phyloP scores from a whole-genome alignment of 371 early-diverging fungal species.

The Circinella umbellata region DNA sequence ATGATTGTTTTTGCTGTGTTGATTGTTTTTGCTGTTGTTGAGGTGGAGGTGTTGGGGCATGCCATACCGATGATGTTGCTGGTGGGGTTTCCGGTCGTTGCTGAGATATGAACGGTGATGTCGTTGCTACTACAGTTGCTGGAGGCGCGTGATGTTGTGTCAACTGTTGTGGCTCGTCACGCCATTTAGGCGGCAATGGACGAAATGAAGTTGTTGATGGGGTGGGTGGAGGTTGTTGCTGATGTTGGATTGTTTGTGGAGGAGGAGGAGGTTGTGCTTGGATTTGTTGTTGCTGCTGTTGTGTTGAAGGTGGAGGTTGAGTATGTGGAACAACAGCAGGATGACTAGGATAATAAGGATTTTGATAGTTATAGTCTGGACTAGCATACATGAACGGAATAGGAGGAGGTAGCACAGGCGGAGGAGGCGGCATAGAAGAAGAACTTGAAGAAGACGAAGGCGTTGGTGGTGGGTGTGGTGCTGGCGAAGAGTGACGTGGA shows the following conservation, averaged over 20 bases:
- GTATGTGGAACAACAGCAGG: background rate
- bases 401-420: conserved; percentile 17
- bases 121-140: conserved; percentile 7
- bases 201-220: conserved; percentile 2
- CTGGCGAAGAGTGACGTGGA: conserved; percentile 4
- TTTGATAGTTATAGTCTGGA: conserved; percentile 8
- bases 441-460: background rate
- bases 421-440: conserved; percentile 8
- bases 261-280: conserved; percentile 1
- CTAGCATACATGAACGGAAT: conserved; percentile 11
- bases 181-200: conserved; percentile 20
- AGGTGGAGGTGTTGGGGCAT: conserved; percentile 14
- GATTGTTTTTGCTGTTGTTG: background rate
- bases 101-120: conserved; percentile 1
- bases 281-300: background rate
- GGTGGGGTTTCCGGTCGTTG: conserved; percentile 7
- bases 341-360: conserved; percentile 4
- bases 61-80: conserved; percentile 16
- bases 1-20: background rate
- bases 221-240: background rate
- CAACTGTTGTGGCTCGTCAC: conserved; percentile 9
- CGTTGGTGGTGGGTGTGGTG: background rate
- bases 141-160: conserved; percentile 10
- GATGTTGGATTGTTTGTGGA: background rate
- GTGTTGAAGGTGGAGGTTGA: background rate